These are phyloP conservation scores for Diaporthe ampelina DNA, from an alignment of 2,329 filamentous ascomycete species.

Conservation along the genomic window DNA sequence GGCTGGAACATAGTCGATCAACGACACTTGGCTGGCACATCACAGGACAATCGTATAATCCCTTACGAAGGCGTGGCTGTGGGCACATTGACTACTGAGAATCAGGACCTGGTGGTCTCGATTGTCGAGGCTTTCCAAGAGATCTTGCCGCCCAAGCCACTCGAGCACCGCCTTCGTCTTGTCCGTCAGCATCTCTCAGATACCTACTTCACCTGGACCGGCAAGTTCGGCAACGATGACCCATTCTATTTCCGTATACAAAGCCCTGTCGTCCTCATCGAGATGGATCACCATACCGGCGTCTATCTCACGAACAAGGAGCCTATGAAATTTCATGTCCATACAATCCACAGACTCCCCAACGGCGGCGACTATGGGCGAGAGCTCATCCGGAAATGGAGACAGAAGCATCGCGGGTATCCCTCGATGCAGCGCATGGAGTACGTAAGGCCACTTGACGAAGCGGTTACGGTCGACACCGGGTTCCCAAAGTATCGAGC, in stretches of 20 bases:
- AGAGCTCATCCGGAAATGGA: not conserved
- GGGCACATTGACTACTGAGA: not conserved
- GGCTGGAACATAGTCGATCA: constrained; percentile 14
- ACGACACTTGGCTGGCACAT: not conserved
- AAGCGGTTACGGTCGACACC: not conserved
- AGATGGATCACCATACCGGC: not conserved
- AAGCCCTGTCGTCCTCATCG: not conserved
- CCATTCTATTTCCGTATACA: not conserved
- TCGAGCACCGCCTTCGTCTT: not conserved
- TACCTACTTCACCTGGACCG: not conserved
- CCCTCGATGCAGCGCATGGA: not conserved
- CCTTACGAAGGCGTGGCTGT: not conserved
- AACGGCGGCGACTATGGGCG: not conserved
- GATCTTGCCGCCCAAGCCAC: not conserved
- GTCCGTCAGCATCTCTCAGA: constrained; percentile 1
- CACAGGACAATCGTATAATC: constrained; percentile 3
- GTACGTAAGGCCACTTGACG: not conserved
- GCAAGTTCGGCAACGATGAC: not conserved
- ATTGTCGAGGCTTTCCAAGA: constrained; percentile 14
- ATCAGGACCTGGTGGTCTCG: not conserved
- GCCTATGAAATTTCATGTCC: not conserved
- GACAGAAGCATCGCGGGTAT: not conserved
- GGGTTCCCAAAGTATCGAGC: not conserved
- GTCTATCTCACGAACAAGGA: constrained; percentile 12
- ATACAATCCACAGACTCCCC: constrained; percentile 1